A percentile compares a stretch with the other conserved stretches of the same genome.
Conservation (phyloP, 345 rosid species). For the Gossypium rotundifolium region DNA sequence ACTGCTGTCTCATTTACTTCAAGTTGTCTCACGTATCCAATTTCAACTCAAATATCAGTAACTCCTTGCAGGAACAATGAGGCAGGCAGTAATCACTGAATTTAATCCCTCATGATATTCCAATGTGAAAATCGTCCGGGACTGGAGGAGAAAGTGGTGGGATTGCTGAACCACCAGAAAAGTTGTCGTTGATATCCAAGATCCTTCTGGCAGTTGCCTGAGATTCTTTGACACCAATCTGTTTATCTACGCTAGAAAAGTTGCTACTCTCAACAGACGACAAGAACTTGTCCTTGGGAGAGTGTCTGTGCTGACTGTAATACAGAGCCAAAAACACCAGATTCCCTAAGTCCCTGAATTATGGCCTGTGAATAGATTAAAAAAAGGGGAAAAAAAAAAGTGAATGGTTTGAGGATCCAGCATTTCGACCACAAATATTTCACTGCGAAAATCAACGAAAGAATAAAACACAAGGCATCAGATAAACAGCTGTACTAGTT, state of each 20-base stretch:
- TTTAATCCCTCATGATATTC: constrained; percentile 11
- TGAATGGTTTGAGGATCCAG: neutral
- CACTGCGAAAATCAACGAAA: neutral
- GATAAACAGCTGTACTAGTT: neutral
- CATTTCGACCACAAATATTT: neutral
- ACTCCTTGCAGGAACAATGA: neutral
- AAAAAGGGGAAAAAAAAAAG: neutral
- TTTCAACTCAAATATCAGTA: neutral
- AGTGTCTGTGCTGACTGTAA: constrained; percentile 38
- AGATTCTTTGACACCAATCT: constrained; percentile 37
- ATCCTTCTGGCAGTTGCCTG: constrained; percentile 43
- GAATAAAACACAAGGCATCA: neutral
- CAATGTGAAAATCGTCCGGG: constrained; percentile 14
- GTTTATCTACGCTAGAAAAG: constrained; percentile 21
- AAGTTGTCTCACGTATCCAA: neutral
- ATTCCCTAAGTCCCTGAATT: constrained; percentile 63
- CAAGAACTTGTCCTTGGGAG: constrained; percentile 22
- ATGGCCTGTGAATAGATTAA: constrained; percentile 41
- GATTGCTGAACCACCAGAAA: constrained; percentile 30
- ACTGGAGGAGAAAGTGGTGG: constrained; percentile 69
- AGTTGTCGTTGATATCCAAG: constrained; percentile 30
- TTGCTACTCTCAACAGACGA: constrained; percentile 29
- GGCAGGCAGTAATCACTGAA: neutral
- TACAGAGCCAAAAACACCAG: constrained; percentile 57
- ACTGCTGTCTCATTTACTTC: neutral